Percentiles rank a stretch among this genome's conserved stretches.
These are phyloP conservation scores for Kodamaea suecica DNA, from an alignment of 1,139 yeast genomes.

Conservation along the genomic window DNA sequence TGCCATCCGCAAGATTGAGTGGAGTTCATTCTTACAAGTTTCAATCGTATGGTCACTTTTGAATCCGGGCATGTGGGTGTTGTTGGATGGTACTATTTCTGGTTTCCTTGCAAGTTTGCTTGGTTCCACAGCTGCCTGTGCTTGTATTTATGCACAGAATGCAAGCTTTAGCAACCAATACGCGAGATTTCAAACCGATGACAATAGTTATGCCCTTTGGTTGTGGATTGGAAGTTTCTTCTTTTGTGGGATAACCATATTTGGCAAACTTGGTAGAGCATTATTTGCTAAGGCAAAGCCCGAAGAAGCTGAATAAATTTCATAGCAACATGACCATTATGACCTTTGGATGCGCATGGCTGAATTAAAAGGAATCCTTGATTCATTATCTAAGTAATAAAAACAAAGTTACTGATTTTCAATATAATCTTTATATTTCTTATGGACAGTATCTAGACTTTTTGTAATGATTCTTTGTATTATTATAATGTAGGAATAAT, in stretches of 20 bases:
- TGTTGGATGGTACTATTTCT: conserved; percentile 70
- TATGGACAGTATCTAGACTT: no score
- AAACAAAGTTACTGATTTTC: no score
- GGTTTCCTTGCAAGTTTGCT: conserved; percentile 54
- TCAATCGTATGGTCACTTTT: conserved; percentile 71
- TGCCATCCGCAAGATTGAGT: conserved; percentile 76
- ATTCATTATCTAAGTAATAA: no score
- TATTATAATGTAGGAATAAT: no score
- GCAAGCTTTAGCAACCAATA: conserved; percentile 18
- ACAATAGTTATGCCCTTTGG: conserved; percentile 37
- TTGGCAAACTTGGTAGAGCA: conserved; percentile 68
- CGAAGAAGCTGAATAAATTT: no score
- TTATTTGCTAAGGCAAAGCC: no score
- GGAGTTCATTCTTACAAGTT: conserved; percentile 76
- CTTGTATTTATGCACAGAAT: conserved; percentile 34
- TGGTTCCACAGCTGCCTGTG: conserved; percentile 41
- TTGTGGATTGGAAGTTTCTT: conserved; percentile 60
- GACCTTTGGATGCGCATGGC: no score
- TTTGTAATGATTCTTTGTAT: no score
- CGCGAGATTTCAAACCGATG: conserved; percentile 13
- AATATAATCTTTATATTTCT: no score
- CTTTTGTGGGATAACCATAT: conserved; percentile 65
- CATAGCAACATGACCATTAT: no score
- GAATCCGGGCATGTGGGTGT: conserved; percentile 77
- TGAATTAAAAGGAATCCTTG: no score